Evolutionary conservation across 2,329 filamentous ascomycete species (phyloP).

Genomic region (Talaromyces verruculosus): DNA sequence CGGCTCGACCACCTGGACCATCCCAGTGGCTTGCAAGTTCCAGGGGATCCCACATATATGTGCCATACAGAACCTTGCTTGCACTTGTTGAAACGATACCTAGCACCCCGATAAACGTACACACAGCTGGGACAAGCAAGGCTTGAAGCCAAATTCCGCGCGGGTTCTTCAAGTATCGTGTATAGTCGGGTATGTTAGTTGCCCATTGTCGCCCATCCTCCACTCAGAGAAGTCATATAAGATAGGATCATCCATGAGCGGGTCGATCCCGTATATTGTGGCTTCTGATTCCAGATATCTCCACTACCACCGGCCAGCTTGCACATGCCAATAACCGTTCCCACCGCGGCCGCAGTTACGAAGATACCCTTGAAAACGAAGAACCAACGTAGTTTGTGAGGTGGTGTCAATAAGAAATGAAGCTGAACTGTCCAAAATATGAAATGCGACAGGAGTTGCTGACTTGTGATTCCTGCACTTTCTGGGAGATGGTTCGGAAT

Average conservation of each 20-base stretch:
- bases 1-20: conserved; percentile 29
- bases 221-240: conserved; percentile 10
- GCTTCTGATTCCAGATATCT: conserved; percentile 45
- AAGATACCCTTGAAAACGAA: conserved; percentile 35
- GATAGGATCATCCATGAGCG: conserved; percentile 44
- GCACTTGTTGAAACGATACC: conserved; percentile 49
- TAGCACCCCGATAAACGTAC: conserved; percentile 30
- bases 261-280: conserved; percentile 46
- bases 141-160: conserved; percentile 22
- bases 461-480: conserved; percentile 41
- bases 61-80: conserved; percentile 27
- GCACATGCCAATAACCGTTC: conserved; percentile 58
- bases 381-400: conserved; percentile 34
- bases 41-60: conserved; percentile 32
- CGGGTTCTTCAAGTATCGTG: conserved; percentile 23
- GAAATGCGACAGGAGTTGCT: conserved; percentile 42
- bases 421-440: conserved; percentile 42
- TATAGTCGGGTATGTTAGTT: conserved; percentile 27
- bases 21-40: conserved; percentile 31
- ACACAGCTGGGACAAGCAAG: conserved; percentile 15
- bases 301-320: conserved; percentile 53
- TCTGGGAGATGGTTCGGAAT: conserved; percentile 48
- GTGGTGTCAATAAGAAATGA: conserved; percentile 39
- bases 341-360: conserved; percentile 56
- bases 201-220: conserved; percentile 24